Evolutionary conservation across 2,329 filamentous ascomycete genomes (phyloP).

Genomic region (Talaromyces atroroseus): DNA sequence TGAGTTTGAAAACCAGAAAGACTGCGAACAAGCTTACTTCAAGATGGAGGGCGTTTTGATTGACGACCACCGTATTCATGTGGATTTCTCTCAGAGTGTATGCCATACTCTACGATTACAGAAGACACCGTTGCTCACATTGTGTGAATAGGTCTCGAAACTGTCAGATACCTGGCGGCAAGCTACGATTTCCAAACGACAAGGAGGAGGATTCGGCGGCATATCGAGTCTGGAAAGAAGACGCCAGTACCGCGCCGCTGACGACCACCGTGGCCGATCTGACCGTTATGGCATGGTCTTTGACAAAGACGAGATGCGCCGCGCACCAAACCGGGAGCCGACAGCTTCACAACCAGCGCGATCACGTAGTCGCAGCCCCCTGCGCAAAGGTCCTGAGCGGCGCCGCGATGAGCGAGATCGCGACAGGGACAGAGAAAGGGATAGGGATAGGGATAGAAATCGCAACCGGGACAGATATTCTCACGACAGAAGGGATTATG

Average conservation of each 20-base stretch:
- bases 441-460: slow-evolving; percentile 6
- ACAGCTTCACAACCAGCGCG: slow-evolving; percentile 9
- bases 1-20: slow-evolving; percentile 86
- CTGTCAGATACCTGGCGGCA: slow-evolving; percentile 85
- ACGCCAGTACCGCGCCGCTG: slow-evolving; percentile 75
- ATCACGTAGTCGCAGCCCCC: slow-evolving; percentile 42
- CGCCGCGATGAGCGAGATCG: slow-evolving; percentile 35
- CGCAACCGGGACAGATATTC: slow-evolving; percentile 3
- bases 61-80: slow-evolving; percentile 94
- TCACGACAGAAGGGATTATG: slow-evolving; percentile 24
- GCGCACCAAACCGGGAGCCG: slow-evolving; percentile 23
- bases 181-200: slow-evolving; percentile 75
- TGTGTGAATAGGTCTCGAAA: slow-evolving; percentile 54
- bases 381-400: slow-evolving; percentile 20
- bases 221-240: slow-evolving; percentile 83
- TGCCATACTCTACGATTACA: slow-evolving; percentile 30
- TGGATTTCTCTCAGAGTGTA: slow-evolving; percentile 96
- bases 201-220: slow-evolving; percentile 79
- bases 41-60: slow-evolving; percentile 99
- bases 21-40: slow-evolving; percentile 92
- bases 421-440: slow-evolving; percentile 29
- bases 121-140: slow-evolving; percentile 18
- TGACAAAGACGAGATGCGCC: slow-evolving; percentile 63
- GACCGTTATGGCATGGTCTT: slow-evolving; percentile 74
- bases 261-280: slow-evolving; percentile 38